These are phyloP conservation scores for Histomonas meleagridis DNA, from an alignment of 208 protist genomes.

Conservation along the genomic window DNA sequence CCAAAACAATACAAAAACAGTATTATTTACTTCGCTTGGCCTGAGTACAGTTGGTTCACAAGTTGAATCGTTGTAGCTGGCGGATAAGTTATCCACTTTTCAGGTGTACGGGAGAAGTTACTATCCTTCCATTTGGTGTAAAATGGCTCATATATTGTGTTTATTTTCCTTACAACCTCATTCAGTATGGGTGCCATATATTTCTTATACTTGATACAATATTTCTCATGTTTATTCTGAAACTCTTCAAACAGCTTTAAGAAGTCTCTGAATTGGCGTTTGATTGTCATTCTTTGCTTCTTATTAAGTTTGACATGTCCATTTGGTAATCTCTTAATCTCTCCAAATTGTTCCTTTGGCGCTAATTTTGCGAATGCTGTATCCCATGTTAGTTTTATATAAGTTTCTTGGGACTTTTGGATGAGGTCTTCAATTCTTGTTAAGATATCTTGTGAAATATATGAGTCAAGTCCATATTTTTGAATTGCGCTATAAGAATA, in stretches of 20 bases:
- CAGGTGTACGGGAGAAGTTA: neutral
- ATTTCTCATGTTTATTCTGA: neutral
- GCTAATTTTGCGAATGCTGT: neutral
- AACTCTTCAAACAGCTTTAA: neutral
- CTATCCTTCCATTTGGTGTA: neutral
- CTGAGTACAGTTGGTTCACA: neutral
- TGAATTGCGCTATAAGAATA: neutral
- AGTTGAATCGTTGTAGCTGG: neutral
- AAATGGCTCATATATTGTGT: neutral
- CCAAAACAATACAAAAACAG: no score
- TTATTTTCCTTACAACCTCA: neutral
- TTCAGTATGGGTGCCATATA: neutral
- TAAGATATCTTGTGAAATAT: neutral
- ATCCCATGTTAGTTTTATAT: neutral
- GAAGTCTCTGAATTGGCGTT: neutral
- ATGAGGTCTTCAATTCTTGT: neutral
- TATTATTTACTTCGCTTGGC: no score
- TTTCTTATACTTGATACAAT: neutral
- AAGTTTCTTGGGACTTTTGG: neutral
- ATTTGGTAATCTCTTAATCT: no score
- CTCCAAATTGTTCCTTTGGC: neutral
- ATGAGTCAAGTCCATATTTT: neutral
- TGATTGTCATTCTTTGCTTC: neutral
- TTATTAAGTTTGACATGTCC: neutral
- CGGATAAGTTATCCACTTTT: neutral